Percentiles rank a stretch among this genome's conserved stretches.
Conservation (phyloP, 371 early-diverging fungal species). For the Mortierella sp. region DNA sequence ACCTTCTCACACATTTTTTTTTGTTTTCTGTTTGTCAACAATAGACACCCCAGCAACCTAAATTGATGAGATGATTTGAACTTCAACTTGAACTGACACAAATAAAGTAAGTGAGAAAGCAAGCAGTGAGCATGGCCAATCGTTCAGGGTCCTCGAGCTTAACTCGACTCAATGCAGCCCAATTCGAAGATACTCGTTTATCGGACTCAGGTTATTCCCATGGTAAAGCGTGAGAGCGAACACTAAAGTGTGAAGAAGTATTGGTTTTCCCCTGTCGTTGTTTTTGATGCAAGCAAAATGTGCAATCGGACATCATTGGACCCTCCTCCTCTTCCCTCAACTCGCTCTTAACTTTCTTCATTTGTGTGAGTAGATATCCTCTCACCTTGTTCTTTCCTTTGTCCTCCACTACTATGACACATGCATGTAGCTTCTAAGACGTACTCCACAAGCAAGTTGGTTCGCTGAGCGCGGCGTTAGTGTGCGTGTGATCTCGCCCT, state of each 20-base stretch:
- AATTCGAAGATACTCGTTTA: not conserved
- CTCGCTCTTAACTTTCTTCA: not conserved
- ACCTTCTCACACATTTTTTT: not conserved
- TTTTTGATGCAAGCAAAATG: not conserved
- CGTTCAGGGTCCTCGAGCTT: not conserved
- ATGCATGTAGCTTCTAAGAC: not conserved
- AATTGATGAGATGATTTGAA: not conserved
- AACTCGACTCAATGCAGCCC: not conserved
- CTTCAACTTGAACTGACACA: not conserved
- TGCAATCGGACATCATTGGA: not conserved
- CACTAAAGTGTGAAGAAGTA: not conserved
- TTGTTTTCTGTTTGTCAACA: not conserved
- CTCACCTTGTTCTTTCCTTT: not conserved
- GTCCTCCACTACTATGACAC: not conserved
- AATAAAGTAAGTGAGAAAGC: not conserved
- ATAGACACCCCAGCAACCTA: not conserved
- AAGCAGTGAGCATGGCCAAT: slow-evolving; percentile 1
- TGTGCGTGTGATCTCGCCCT: not conserved
- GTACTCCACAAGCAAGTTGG: not conserved
- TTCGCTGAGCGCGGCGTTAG: not conserved
- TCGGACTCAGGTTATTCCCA: not conserved
- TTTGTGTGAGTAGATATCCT: not conserved
- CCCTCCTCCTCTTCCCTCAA: not conserved
- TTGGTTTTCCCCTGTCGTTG: too few relatives aligned
- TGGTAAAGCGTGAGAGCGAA: not conserved